phyloP scores from a whole-genome alignment of 2,329 filamentous ascomycete genomes.

The Alternaria brassicae region DNA sequence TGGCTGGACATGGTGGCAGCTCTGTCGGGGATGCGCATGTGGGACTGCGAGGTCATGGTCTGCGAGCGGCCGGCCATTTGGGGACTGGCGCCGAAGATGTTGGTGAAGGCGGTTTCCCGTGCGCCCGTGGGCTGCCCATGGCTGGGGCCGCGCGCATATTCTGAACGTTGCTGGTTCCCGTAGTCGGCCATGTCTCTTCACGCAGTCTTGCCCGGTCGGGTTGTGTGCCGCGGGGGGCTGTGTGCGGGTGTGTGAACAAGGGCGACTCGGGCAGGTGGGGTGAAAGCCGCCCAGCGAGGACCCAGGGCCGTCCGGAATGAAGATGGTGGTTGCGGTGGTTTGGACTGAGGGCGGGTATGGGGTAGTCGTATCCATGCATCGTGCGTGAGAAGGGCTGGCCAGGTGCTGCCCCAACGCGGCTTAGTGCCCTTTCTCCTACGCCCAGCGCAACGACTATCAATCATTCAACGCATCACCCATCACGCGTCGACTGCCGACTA shows the following conservation, averaged over 20 bases:
- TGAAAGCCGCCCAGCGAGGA: constrained; percentile 16
- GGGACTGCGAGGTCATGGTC: constrained; percentile 86
- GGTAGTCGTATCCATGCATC: constrained; percentile 12
- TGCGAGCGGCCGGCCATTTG: constrained; percentile 79
- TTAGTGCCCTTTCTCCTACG: constrained; percentile 10
- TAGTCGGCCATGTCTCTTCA: constrained; percentile 66
- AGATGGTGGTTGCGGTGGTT: constrained; percentile 6
- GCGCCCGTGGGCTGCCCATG: constrained; percentile 66
- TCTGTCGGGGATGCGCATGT: constrained; percentile 69
- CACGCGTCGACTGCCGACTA: constrained; percentile 7
- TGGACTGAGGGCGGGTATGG: constrained; percentile 15
- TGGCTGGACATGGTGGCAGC: constrained; percentile 71
- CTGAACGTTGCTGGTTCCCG: constrained; percentile 67
- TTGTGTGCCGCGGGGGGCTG: constrained; percentile 17
- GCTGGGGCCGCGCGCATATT: constrained; percentile 60
- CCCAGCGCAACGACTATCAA: constrained; percentile 26
- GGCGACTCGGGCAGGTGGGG: constrained; percentile 10
- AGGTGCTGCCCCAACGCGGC: neutral
- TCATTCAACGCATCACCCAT: constrained; percentile 14
- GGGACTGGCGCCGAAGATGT: constrained; percentile 92
- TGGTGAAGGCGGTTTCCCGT: constrained; percentile 93
- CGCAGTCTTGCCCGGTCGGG: constrained; percentile 14
- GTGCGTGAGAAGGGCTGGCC: constrained; percentile 20
- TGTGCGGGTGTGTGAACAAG: constrained; percentile 4
- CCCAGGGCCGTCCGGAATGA: constrained; percentile 1